Base-by-base conservation (phyloP, 805 yeast genomes). In the Grigorovia jiainica region DNA sequence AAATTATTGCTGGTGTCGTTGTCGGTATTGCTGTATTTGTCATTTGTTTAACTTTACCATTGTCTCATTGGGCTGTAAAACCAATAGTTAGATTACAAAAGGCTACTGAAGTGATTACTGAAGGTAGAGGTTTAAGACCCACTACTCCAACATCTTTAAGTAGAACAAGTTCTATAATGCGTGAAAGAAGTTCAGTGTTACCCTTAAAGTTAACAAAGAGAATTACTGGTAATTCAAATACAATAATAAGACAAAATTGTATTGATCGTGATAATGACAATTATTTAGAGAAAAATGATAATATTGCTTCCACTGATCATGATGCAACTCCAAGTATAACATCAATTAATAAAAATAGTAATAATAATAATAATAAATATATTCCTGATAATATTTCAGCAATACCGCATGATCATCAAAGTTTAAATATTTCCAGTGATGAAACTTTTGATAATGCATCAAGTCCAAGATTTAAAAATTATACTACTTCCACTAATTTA, bases 61-160 rank as follows among this genome's bases (percentile, higher is more conserved):
- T 87, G 41, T 87, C 95, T 0, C 87, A 84, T 45, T 82, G 79
- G 68, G 87, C 89, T 29, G 89, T 87, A 5, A 64, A 83, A 48
- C 96, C 97, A 0, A 86, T 87, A 44, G 73, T 85, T 34, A 72
- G 79, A 44, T 67, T 87, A 34, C 87, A 83, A 53, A 77, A 78
- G 47, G 95, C 95, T 0, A 85, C 95, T 0, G 95, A 86, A 55
- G 47, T 57, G 1, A 67, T 70, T 5, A 60, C 71, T 4, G 60
- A 59, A 36, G 71, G 72, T 2, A 54, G 72, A 50, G 71, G 71
- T 3, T 42, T 68, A 36, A 58, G 64, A 47, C 39, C 55, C 11
- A 41, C 49, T 15, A 46, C 52, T 3, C 56, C 56, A 2, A 50
- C 47, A 30, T 39, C 48, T 7, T 40, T 47, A 8, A 53, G 57